Conservation (phyloP, 23 red algal genomes). For the Chondrus crispus region DNA sequence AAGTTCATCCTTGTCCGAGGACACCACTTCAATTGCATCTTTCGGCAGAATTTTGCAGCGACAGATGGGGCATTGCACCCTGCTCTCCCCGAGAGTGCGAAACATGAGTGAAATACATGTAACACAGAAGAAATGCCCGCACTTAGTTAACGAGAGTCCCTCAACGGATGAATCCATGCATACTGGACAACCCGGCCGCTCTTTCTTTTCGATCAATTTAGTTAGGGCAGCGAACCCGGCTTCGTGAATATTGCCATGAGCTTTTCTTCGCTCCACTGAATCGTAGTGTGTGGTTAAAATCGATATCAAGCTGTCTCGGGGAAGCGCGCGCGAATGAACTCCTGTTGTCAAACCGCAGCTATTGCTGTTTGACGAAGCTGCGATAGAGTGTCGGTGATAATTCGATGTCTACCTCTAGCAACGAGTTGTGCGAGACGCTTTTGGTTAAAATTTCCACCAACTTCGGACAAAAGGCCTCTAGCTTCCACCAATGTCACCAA, state of each 20-base stretch:
- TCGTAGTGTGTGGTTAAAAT: too few relatives aligned
- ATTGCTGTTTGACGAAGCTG: slow-evolving; percentile 47
- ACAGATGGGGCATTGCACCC: slow-evolving; percentile 37
- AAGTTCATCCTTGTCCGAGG: neutral
- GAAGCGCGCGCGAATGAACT: too few relatives aligned
- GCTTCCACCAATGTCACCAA: slow-evolving; percentile 8
- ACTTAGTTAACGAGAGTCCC: slow-evolving; percentile 43
- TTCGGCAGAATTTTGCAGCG: slow-evolving; percentile 17
- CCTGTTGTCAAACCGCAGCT: too few relatives aligned
- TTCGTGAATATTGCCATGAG: slow-evolving; percentile 54
- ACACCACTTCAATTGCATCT: slow-evolving; percentile 6
- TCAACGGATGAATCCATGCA: slow-evolving; percentile 38
- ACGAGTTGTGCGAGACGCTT: slow-evolving; percentile 31
- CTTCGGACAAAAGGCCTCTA: neutral
- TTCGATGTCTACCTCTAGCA: slow-evolving; percentile 38
- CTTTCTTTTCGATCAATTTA: slow-evolving; percentile 56
- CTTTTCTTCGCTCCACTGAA: too few relatives aligned
- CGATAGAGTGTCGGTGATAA: slow-evolving; percentile 21
- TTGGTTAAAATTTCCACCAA: neutral
- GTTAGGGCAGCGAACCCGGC: slow-evolving; percentile 39
- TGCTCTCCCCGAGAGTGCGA: slow-evolving; percentile 9
- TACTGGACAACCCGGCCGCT: slow-evolving; percentile 33
- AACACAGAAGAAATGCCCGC: slow-evolving; percentile 52
- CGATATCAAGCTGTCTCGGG: too few relatives aligned
- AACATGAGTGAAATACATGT: slow-evolving; percentile 41